These are phyloP conservation scores for Russula olivacea DNA, from an alignment of 768 basidiomycete species.

Conservation along the genomic window DNA sequence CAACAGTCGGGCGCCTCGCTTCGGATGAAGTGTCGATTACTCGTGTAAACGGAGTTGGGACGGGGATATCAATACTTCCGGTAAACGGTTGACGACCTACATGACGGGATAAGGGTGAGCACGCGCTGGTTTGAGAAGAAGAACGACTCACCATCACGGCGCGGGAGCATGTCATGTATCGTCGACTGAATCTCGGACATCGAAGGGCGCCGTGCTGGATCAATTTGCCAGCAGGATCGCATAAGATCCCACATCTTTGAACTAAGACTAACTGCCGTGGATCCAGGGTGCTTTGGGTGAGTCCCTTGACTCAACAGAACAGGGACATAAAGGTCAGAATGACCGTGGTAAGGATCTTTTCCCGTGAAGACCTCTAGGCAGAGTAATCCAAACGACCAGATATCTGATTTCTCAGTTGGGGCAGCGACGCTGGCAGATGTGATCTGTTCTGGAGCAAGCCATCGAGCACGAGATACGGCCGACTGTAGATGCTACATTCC, in stretches of 20 bases:
- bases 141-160: neutral
- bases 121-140: neutral
- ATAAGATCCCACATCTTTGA: slow-evolving; percentile 19
- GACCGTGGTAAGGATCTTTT: slow-evolving; percentile 9
- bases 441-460: slow-evolving; percentile 18
- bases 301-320: neutral
- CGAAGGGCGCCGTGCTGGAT: slow-evolving; percentile 1
- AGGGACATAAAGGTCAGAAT: slow-evolving; percentile 3
- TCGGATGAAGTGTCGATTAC: neutral
- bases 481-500: slow-evolving; percentile 18
- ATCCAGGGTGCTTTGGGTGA: slow-evolving; percentile 5
- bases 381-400: slow-evolving; percentile 21
- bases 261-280: slow-evolving; percentile 2
- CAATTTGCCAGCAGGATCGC: slow-evolving; percentile 13
- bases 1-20: neutral
- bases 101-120: neutral
- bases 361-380: slow-evolving; percentile 16
- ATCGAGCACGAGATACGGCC: slow-evolving; percentile 18
- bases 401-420: slow-evolving; percentile 5
- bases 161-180: slow-evolving; percentile 3
- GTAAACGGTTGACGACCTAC: neutral
- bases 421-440: neutral
- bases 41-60: neutral
- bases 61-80: neutral
- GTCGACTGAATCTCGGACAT: neutral